These are phyloP conservation scores for Boletus nobilissimus DNA, from an alignment of 1,284 basidiomycete genomes.

Conservation along the genomic window DNA sequence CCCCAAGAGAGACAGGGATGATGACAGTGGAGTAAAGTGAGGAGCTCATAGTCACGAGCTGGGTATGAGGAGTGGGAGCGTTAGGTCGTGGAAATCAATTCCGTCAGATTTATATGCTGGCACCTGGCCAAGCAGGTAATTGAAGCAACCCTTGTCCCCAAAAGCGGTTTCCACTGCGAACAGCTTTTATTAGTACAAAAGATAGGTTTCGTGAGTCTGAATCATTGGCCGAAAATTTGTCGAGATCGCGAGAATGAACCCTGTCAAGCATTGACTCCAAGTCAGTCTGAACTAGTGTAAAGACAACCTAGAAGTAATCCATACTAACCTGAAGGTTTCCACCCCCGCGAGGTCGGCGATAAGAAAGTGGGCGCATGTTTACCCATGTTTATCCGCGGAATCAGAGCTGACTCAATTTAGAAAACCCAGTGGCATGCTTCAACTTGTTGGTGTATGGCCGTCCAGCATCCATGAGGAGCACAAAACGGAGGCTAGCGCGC, in stretches of 20 bases:
- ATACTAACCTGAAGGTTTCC: no score
- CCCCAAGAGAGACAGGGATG: conserved; percentile 20
- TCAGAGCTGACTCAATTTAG: no score
- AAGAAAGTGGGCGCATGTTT: not conserved
- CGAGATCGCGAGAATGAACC: not conserved
- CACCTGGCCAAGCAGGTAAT: conserved; percentile 1
- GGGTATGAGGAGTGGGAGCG: not conserved
- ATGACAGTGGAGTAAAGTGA: conserved; percentile 5
- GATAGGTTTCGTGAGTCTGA: not conserved
- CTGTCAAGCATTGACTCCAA: no score
- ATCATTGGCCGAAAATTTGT: no score
- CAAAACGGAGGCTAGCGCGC: not conserved
- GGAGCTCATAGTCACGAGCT: not conserved
- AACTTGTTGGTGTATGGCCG: no score
- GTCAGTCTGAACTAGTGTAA: not conserved
- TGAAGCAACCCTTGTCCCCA: conserved; percentile 5
- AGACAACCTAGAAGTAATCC: no score
- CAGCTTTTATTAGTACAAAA: no score
- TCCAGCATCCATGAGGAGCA: not conserved
- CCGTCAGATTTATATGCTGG: conserved; percentile 9
- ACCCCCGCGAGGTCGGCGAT: conserved; percentile 5
- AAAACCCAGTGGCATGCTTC: no score
- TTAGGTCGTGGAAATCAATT: conserved; percentile 9
- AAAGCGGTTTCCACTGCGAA: not conserved
- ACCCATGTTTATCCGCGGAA: no score